Evolutionary conservation across 352 stramenopile species (phyloP).

Genomic region (Pelagophyceae sp.): DNA sequence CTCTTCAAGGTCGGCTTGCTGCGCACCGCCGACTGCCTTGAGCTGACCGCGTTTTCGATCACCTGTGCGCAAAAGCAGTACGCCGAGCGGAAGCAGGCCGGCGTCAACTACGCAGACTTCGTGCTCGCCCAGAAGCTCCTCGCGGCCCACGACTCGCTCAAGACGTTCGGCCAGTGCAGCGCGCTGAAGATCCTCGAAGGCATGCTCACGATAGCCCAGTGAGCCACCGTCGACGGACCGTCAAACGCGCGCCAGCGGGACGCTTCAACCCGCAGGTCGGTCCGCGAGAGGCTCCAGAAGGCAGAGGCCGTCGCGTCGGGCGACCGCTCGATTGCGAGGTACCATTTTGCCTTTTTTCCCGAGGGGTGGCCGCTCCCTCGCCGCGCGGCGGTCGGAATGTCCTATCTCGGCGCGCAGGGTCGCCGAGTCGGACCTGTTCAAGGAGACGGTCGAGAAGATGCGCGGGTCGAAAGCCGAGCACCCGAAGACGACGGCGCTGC

Average conservation of each 20-base stretch:
- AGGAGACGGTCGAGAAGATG: neutral
- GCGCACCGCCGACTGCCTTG: constrained; percentile 19
- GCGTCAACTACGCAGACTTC: constrained; percentile 23
- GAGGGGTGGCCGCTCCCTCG: too few species aligned
- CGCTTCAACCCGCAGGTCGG: too few species aligned
- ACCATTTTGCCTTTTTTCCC: too few species aligned
- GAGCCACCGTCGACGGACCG: too few species aligned
- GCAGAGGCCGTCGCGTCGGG: neutral
- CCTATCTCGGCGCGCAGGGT: too few species aligned
- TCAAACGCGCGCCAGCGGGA: too few species aligned
- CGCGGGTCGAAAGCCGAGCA: neutral
- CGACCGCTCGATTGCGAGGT: neutral
- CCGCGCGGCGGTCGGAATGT: too few species aligned
- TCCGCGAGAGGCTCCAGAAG: neutral
- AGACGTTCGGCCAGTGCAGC: neutral
- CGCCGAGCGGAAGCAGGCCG: constrained; percentile 10
- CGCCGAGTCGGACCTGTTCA: neutral
- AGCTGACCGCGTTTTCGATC: constrained; percentile 32
- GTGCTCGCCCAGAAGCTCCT: constrained; percentile 31
- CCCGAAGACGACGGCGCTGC: constrained; percentile 13
- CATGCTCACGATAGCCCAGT: neutral
- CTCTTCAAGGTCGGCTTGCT: constrained; percentile 24
- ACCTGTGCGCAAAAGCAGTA: constrained; percentile 23
- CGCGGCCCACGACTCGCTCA: neutral
- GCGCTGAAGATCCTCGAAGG: constrained; percentile 52